These are phyloP conservation scores for Cornus suecica DNA, from an alignment of 148 eudicot species.

Conservation along the genomic window DNA sequence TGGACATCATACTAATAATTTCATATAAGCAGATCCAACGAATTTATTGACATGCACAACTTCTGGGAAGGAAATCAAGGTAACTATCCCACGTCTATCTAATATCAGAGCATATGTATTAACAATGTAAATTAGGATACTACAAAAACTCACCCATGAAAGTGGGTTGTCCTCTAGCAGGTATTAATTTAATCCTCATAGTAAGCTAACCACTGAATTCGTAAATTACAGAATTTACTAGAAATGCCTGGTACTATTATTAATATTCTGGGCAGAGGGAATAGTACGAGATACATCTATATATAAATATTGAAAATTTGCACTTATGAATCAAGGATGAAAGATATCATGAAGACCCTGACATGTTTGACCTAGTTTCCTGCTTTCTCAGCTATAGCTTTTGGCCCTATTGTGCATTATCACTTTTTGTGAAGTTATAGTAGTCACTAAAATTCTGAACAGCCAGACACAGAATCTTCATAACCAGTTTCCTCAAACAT, in stretches of 20 bases:
- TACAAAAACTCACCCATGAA: constrained; percentile 7
- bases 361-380: background rate
- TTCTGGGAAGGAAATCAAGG: background rate
- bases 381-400: background rate
- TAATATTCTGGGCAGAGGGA: background rate
- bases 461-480: constrained; percentile 4
- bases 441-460: too few relatives aligned
- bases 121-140: background rate
- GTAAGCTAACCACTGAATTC: background rate
- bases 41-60: background rate
- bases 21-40: background rate
- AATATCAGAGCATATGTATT: background rate
- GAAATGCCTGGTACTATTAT: background rate
- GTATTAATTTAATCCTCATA: background rate
- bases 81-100: background rate
- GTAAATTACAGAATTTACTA: background rate
- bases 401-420: background rate
- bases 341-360: background rate
- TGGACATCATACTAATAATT: too few relatives aligned
- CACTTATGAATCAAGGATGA: background rate
- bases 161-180: background rate
- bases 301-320: background rate
- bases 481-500: background rate
- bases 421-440: background rate
- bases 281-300: background rate